Base-by-base conservation (phyloP, 306 rosid genomes). In the Cicer arietinum region DNA sequence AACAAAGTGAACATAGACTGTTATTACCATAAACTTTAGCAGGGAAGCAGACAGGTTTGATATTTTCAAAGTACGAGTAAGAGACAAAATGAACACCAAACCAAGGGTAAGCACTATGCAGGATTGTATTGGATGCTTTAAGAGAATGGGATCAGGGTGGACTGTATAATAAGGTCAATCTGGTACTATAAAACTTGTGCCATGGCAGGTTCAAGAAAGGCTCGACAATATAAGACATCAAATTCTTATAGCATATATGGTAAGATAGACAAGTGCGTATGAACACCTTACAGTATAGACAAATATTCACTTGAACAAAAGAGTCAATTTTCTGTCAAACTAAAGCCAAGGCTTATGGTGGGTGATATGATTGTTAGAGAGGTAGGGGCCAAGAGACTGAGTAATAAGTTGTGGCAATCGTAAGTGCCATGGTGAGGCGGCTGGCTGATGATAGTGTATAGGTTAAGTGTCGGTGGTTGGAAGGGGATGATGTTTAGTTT, bases 1-100 rank as follows among this genome's bases (percentile, higher is more conserved):
- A 84, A 43, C 63, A 77, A 71, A 67, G 60, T 60, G 47, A 43
- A 70, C 45, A 66, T n/a, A 30, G 14, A 67, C 37, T 45, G 43
- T 66, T 45, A 14, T 35, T 13, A 8, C 52, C 18, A 75, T 12
- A 57, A 65, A 64, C 8, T 46, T 16, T 8, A 20, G 51, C 59
- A 44, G 12, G 51, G 43, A 79, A 79, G 68, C 74, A 72, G n/a
- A 7, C 44, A 35, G 42, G 44, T 60, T 60, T 60, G 44, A 35
- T 7, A 6, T 60, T 6, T 58, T 22, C 14, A 22, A 22, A 50
- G 40, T 52, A 70, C 0, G 69, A 43, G 51, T 46, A 3, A 41
- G 43, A 71, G 40, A 46, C 30, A 2, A 42, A 77, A 77, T 58
- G 43, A 50, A 25, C 63, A 62, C 11, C 25, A 39, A 82, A 67